phyloP scores from a whole-genome alignment of 768 basidiomycete genomes.

The Phanerochaete carnosa region DNA sequence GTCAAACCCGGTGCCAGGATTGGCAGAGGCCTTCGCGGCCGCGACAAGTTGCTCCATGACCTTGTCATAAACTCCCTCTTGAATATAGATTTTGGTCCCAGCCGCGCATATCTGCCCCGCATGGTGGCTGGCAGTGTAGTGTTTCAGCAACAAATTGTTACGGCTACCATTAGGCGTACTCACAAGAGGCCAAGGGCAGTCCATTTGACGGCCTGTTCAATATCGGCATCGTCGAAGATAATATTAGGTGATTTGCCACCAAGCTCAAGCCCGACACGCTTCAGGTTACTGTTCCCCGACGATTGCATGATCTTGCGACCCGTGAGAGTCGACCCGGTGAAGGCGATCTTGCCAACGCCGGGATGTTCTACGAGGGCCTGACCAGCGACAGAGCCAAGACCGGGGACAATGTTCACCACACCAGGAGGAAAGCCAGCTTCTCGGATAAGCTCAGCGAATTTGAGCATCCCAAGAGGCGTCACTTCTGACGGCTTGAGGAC shows the following conservation, averaged over 20 bases:
- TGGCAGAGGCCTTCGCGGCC: conserved; percentile 31
- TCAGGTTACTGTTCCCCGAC: conserved; percentile 77
- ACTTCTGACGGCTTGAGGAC: conserved; percentile 83
- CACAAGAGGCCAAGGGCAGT: conserved; percentile 71
- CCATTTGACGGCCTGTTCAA: conserved; percentile 74
- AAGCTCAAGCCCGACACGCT: conserved; percentile 78
- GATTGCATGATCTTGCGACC: conserved; percentile 80
- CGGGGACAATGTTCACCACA: conserved; percentile 72
- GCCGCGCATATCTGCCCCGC: conserved; percentile 43
- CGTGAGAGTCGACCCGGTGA: conserved; percentile 80
- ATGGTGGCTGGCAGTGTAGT: conserved; percentile 1
- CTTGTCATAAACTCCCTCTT: conserved; percentile 53
- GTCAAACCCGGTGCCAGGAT: conserved; percentile 45
- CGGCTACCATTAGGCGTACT: conserved; percentile 18
- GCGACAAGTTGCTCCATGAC: conserved; percentile 46
- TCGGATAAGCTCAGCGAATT: conserved; percentile 44
- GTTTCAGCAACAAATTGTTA: not conserved
- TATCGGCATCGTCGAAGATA: conserved; percentile 69
- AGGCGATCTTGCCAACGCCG: conserved; percentile 64
- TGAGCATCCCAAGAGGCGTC: conserved; percentile 66
- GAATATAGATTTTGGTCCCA: conserved; percentile 56
- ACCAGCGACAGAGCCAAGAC: conserved; percentile 68
- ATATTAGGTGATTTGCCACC: conserved; percentile 75
- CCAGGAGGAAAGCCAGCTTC: conserved; percentile 78
- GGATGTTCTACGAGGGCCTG: conserved; percentile 65